Percentiles rank a stretch among this genome's conserved stretches.
Conservation (phyloP, 164 flowering plant species). For the Tinospora cordifolia region DNA sequence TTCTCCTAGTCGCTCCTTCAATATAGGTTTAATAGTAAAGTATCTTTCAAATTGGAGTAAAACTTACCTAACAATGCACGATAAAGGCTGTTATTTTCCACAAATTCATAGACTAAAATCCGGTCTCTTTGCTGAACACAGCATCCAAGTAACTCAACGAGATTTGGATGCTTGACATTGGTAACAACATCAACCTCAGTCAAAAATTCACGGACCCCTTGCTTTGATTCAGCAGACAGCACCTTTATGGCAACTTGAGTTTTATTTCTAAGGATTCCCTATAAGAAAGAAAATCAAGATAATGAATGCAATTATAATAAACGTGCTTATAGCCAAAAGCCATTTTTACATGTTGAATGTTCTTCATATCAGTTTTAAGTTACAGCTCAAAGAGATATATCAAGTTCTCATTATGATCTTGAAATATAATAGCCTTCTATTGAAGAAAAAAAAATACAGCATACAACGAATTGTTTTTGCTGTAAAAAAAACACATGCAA, state of each 20-base stretch:
- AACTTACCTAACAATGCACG: conserved; percentile 49
- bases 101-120: conserved; percentile 64
- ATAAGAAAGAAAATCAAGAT: conserved; percentile 9
- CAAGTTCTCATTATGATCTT: background rate
- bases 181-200: conserved; percentile 59
- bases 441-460: background rate
- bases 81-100: conserved; percentile 70
- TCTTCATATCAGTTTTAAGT: background rate
- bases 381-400: background rate
- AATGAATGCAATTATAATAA: background rate
- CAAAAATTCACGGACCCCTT: conserved; percentile 63
- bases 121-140: conserved; percentile 47
- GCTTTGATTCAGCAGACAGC: conserved; percentile 63
- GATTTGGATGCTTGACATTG: conserved; percentile 65
- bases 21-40: background rate
- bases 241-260: conserved; percentile 55
- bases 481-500: background rate
- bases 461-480: background rate
- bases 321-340: background rate
- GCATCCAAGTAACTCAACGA: conserved; percentile 67
- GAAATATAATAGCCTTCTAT: background rate
- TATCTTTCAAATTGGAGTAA: conserved; percentile 4
- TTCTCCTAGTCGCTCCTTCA: background rate
- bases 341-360: background rate
- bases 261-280: conserved; percentile 55